Conservation (phyloP, 2,329 filamentous ascomycete species). For the Aspergillus sp. region DNA sequence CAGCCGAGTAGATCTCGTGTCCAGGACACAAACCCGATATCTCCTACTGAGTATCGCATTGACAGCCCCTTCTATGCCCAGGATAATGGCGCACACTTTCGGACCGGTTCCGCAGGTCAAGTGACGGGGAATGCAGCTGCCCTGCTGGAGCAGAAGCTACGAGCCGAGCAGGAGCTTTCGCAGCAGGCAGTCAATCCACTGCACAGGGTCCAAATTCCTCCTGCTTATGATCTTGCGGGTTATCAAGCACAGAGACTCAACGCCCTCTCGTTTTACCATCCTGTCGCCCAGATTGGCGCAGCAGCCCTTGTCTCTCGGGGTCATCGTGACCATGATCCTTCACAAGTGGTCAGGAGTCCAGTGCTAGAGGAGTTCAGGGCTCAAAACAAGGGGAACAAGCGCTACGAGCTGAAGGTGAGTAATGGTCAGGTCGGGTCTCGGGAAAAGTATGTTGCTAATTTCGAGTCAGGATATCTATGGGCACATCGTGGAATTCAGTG, state of each 20-base stretch:
- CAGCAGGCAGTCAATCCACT: slow-evolving; percentile 30
- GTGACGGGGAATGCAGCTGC: slow-evolving; percentile 47
- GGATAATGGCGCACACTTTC: slow-evolving; percentile 48
- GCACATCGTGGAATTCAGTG: slow-evolving; percentile 89
- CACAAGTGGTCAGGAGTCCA: slow-evolving; percentile 66
- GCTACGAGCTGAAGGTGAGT: slow-evolving; percentile 74
- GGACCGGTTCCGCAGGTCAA: slow-evolving; percentile 47
- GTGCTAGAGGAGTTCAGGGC: slow-evolving; percentile 77
- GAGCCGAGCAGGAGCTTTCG: slow-evolving; percentile 43
- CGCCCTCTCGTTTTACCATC: slow-evolving; percentile 39
- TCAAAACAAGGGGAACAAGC: slow-evolving; percentile 70
- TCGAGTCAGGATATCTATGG: slow-evolving; percentile 70
- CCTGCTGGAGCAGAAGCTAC: slow-evolving; percentile 52
- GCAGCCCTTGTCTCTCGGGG: slow-evolving; percentile 44
- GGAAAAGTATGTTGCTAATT: slow-evolving; percentile 16
- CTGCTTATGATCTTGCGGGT: slow-evolving; percentile 36
- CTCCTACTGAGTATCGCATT: slow-evolving; percentile 51
- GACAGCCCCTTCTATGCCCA: slow-evolving; percentile 49
- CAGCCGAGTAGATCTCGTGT: slow-evolving; percentile 44
- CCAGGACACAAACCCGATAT: slow-evolving; percentile 47
- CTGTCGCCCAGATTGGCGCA: slow-evolving; percentile 33
- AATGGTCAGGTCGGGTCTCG: neutral
- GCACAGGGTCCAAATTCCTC: slow-evolving; percentile 33
- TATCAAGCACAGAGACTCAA: slow-evolving; percentile 37
- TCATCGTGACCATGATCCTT: slow-evolving; percentile 60